A percentile compares a stretch with the other conserved stretches of the same genome.
phyloP scores from a whole-genome alignment of 495 filamentous ascomycete species.

The Penicillium desertorum region DNA sequence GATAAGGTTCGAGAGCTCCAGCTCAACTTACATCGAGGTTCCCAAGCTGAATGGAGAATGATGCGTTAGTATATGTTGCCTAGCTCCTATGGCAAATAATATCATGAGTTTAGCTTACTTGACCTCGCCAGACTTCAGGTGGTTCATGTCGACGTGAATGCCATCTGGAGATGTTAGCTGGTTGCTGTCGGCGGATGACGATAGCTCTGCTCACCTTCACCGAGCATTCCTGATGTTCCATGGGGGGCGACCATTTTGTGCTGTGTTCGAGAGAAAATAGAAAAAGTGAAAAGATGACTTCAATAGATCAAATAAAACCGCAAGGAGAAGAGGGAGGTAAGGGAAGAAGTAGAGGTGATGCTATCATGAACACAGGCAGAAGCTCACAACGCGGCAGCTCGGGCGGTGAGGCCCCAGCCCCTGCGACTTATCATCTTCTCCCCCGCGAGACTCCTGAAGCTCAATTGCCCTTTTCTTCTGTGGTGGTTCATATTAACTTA shows the following conservation, averaged over 20 bases:
- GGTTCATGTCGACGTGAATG: constrained; percentile 97
- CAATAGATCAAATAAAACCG: constrained; percentile 7
- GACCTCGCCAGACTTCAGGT: constrained; percentile 83
- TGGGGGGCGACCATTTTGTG: constrained; percentile 42
- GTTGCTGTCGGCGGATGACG: constrained; percentile 19
- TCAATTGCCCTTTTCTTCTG: constrained; percentile 1
- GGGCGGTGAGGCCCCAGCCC: constrained; percentile 37
- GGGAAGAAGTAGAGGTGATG: constrained; percentile 22
- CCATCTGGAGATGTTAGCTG: constrained; percentile 67
- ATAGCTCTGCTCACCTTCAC: constrained; percentile 59
- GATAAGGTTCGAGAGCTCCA: constrained; percentile 22
- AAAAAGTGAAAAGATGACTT: constrained; percentile 6
- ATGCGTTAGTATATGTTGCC: constrained; percentile 30
- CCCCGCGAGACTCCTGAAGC: constrained; percentile 37
- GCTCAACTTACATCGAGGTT: constrained; percentile 84
- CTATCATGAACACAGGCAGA: constrained; percentile 35
- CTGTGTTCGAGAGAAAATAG: constrained; percentile 1
- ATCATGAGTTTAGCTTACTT: constrained; percentile 62
- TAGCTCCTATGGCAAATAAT: neutral
- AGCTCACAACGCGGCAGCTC: constrained; percentile 40
- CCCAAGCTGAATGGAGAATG: constrained; percentile 62
- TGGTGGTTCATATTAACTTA: constrained; percentile 1
- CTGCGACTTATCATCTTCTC: constrained; percentile 21
- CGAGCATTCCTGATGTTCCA: constrained; percentile 66
- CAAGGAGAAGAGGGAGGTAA: constrained; percentile 16